Percentiles rank a stretch among this genome's conserved stretches.
Conservation (phyloP, 768 basidiomycete species). For the Lactarius sanguifluus region DNA sequence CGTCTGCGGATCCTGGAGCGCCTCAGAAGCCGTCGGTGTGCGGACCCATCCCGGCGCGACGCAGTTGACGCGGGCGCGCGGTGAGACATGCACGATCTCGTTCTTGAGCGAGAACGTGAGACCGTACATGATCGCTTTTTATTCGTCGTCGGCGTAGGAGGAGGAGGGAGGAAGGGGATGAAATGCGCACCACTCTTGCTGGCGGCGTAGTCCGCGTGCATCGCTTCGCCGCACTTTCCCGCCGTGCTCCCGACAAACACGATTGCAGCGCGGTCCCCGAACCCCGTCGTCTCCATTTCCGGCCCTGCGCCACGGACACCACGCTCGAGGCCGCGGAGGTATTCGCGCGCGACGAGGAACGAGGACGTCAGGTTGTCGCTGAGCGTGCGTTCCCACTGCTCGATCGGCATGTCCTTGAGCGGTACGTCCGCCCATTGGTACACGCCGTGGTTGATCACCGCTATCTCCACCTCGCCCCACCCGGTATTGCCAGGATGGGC, state of each 20-base stretch:
- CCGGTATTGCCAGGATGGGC: slow-evolving; percentile 28
- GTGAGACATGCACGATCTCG: slow-evolving; percentile 76
- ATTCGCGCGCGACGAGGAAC: slow-evolving; percentile 68
- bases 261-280: slow-evolving; percentile 51
- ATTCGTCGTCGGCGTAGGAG: too few relatives aligned
- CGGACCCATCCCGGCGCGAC: slow-evolving; percentile 61
- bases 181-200: slow-evolving; percentile 59
- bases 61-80: slow-evolving; percentile 65
- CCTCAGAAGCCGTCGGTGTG: slow-evolving; percentile 61
- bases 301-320: neutral
- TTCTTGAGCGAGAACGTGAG: slow-evolving; percentile 69
- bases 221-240: slow-evolving; percentile 71
- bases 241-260: slow-evolving; percentile 69
- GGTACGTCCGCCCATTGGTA: slow-evolving; percentile 48
- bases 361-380: slow-evolving; percentile 63
- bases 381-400: slow-evolving; percentile 63
- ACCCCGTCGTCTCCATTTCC: slow-evolving; percentile 17
- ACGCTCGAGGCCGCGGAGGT: slow-evolving; percentile 46
- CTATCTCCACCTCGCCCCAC: slow-evolving; percentile 51
- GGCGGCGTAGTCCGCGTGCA: slow-evolving; percentile 64
- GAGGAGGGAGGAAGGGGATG: neutral
- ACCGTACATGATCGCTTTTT: slow-evolving; percentile 77
- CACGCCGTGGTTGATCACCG: slow-evolving; percentile 62
- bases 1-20: slow-evolving; percentile 53
- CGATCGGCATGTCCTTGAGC: slow-evolving; percentile 56